phyloP scores from a whole-genome alignment of 768 basidiomycete species.

The Tricholoma matsutake region DNA sequence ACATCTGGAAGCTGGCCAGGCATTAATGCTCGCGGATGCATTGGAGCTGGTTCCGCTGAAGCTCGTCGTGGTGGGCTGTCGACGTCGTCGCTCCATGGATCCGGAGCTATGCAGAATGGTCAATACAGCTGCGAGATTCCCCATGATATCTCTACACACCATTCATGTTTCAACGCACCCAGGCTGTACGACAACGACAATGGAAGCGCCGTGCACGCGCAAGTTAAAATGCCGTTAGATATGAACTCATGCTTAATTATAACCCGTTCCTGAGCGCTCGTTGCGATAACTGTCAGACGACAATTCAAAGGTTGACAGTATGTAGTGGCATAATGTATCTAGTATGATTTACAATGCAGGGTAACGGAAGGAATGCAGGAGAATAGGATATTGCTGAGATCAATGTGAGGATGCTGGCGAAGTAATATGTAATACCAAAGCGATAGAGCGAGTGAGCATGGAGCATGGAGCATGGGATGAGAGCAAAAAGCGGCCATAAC shows the following conservation, averaged over 20 bases:
- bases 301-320: slow-evolving; percentile 11
- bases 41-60: slow-evolving; percentile 19
- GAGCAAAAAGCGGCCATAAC: slow-evolving; percentile 29
- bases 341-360: slow-evolving; percentile 46
- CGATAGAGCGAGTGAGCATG: slow-evolving; percentile 28
- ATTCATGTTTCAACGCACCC: not conserved
- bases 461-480: slow-evolving; percentile 29
- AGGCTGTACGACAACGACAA: not conserved
- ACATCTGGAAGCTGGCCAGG: slow-evolving; percentile 17
- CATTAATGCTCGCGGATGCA: slow-evolving; percentile 16
- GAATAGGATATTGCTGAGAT: slow-evolving; percentile 35
- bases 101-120: slow-evolving; percentile 11
- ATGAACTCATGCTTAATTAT: not conserved
- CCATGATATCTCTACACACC: not conserved
- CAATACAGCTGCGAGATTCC: not conserved
- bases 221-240: not conserved
- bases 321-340: slow-evolving; percentile 34
- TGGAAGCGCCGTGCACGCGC: not conserved
- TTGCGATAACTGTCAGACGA: not conserved
- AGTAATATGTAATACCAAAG: slow-evolving; percentile 34
- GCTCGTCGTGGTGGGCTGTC: slow-evolving; percentile 5
- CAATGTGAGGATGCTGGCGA: slow-evolving; percentile 32
- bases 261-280: not conserved
- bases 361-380: slow-evolving; percentile 24
- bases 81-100: slow-evolving; percentile 13